These are phyloP conservation scores for Cladosporium phlei DNA, from an alignment of 2,329 filamentous ascomycete genomes.

Conservation along the genomic window DNA sequence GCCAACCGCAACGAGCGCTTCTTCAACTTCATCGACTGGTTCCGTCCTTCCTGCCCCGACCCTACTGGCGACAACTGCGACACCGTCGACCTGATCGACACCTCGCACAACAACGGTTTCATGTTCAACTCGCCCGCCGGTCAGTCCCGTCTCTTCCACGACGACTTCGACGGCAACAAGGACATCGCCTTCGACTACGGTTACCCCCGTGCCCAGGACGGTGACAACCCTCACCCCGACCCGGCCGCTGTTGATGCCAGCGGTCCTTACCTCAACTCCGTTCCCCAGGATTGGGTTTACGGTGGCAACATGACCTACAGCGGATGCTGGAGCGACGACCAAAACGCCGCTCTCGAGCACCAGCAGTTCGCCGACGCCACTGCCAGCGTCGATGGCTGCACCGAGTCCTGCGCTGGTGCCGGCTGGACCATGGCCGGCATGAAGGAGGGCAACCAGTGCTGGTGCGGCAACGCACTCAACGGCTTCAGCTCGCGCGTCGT, in stretches of 20 bases:
- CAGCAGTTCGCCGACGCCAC: constrained; percentile 20
- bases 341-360: constrained; percentile 21
- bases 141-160: constrained; percentile 30
- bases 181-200: constrained; percentile 29
- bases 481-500: constrained; percentile 21
- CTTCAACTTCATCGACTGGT: constrained; percentile 33
- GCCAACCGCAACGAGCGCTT: constrained; percentile 34
- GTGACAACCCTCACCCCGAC: constrained; percentile 23
- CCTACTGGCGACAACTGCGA: constrained; percentile 24
- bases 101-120: constrained; percentile 29
- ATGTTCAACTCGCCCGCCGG: constrained; percentile 32
- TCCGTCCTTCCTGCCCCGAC: constrained; percentile 27
- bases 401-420: constrained; percentile 24
- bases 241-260: not conserved
- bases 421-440: constrained; percentile 32
- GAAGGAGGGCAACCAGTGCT: constrained; percentile 30
- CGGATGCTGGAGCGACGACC: constrained; percentile 32
- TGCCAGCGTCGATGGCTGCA: constrained; percentile 28
- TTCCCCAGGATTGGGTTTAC: constrained; percentile 19
- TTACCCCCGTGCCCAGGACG: constrained; percentile 28
- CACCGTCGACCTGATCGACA: constrained; percentile 30
- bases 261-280: constrained; percentile 10
- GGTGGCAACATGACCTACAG: constrained; percentile 30
- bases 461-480: constrained; percentile 28
- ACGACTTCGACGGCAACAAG: constrained; percentile 32